Evolutionary conservation across 208 protist genomes (phyloP).

Genomic region (Angomonas deanei): DNA sequence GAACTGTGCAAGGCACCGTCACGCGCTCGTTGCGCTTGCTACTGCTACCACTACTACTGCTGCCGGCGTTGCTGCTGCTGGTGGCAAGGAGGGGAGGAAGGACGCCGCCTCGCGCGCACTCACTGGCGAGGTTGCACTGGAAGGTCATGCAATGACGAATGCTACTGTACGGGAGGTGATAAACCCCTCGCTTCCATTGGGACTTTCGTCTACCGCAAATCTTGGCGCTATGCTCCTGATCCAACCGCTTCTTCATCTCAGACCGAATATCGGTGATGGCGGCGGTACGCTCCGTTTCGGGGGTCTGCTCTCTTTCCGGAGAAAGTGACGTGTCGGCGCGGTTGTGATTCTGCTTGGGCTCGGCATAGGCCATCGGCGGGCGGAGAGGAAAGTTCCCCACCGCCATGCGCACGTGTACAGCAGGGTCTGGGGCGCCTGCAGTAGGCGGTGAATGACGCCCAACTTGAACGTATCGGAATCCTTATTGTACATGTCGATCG

Average conservation of each 20-base stretch:
- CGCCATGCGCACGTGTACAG: constrained; percentile 57
- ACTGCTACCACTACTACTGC: background rate
- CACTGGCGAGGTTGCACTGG: background rate
- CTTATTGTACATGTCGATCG: constrained; percentile 40
- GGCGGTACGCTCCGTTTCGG: background rate
- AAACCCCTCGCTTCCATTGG: constrained; percentile 12
- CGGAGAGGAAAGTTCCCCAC: constrained; percentile 38
- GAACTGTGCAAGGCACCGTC: constrained; percentile 20
- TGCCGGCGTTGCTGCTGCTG: background rate
- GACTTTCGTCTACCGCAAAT: background rate
- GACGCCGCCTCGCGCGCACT: background rate
- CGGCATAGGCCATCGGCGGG: constrained; percentile 64
- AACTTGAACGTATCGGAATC: constrained; percentile 67
- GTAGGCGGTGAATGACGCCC: constrained; percentile 71
- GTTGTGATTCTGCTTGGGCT: background rate
- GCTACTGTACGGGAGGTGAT: constrained; percentile 2
- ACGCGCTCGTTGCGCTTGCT: background rate
- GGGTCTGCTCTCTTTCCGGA: background rate
- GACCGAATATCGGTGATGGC: background rate
- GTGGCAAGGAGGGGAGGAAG: background rate
- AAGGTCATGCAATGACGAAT: constrained; percentile 8
- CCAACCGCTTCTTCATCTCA: background rate
- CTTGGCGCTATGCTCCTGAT: background rate
- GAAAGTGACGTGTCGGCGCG: constrained; percentile 13
- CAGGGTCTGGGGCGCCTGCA: constrained; percentile 59